Base-by-base conservation (phyloP, 371 early-diverging fungal species). In the Mortierella polycephala region DNA sequence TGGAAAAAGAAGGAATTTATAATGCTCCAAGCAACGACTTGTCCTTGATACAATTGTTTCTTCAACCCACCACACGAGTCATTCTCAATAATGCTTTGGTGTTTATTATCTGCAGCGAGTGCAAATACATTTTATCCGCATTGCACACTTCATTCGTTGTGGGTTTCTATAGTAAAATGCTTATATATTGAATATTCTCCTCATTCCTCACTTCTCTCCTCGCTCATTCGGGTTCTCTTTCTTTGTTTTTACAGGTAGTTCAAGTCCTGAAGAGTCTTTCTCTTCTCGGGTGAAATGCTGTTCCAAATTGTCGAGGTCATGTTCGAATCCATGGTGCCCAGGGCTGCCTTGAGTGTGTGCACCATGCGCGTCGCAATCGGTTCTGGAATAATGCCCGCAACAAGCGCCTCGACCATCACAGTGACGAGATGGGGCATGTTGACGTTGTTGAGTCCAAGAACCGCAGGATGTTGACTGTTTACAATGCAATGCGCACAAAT, bases 251-350 rank as follows among this genome's bases (percentile, higher is more conserved):
- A 72, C 67, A 74, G 64, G 44, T 67, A 67, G 64, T 74, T 74
- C 55, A 74, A 50, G 49, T 74, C 83, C 84, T 90, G 91, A 69
- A 93, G 83, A 57, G 87, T 86, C 72, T 85, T 83, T 84, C 87
- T 85, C 69, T 89, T 91, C 64, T 91, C 92, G 1, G 83, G 85
- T 57, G 85, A 76, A 46, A 92, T 90, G 56, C 88, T 83, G 60
- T 85, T 85, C 92, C 93, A 92, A 71, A 93, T 81, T 57, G 85
- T 86, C 9, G 85, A 86, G 55, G 87, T 87, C 23, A 85, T 86
- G 37, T 83, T 75, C 18, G 88, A 89, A 62, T 90, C 89, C 55
- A 91, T 64, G 45, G 85, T 77, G 59, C 80, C 75, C 45, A 93
- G 71, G 37, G 90, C 85, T 6, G 83, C 82, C 81, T 91, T 89